phyloP scores from a whole-genome alignment of 2,329 filamentous ascomycete species.

The Fusarium pseudograminearum region DNA sequence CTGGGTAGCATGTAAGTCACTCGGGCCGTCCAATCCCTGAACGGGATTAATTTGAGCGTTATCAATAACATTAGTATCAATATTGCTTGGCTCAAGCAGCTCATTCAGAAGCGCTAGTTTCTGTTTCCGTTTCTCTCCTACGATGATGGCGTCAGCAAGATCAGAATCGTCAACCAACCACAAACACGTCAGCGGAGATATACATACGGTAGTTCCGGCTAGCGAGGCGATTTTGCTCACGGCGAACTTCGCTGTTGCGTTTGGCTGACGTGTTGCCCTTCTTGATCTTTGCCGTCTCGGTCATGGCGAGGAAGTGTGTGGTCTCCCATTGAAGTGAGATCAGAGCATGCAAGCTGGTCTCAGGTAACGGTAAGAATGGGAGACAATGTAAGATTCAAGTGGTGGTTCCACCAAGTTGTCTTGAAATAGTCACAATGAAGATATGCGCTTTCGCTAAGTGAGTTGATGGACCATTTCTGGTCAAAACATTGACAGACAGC shows the following conservation, averaged over 20 bases:
- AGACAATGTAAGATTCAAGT: neutral
- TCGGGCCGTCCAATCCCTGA: neutral
- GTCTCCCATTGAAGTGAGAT: neutral
- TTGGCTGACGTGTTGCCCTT: constrained; percentile 38
- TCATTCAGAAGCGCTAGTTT: constrained; percentile 57
- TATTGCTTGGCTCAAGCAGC: constrained; percentile 49
- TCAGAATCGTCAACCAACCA: constrained; percentile 14
- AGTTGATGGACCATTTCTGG: neutral
- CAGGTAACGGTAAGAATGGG: neutral
- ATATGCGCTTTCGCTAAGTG: neutral
- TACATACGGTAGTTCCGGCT: constrained; percentile 52
- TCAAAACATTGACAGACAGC: neutral
- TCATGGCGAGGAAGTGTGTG: constrained; percentile 22
- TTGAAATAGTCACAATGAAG: neutral
- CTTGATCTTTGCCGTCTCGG: constrained; percentile 16
- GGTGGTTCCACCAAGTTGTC: neutral
- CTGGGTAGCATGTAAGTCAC: neutral
- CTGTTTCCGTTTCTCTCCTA: constrained; percentile 59
- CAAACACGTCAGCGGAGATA: neutral
- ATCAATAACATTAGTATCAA: neutral
- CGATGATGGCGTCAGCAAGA: constrained; percentile 32
- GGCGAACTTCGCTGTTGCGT: constrained; percentile 44
- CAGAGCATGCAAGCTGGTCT: constrained; percentile 8
- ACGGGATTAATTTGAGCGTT: neutral
- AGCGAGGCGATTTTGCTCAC: constrained; percentile 47